These are phyloP conservation scores for Solanum chaucha DNA, from an alignment of 257 asterid species.

Conservation along the genomic window DNA sequence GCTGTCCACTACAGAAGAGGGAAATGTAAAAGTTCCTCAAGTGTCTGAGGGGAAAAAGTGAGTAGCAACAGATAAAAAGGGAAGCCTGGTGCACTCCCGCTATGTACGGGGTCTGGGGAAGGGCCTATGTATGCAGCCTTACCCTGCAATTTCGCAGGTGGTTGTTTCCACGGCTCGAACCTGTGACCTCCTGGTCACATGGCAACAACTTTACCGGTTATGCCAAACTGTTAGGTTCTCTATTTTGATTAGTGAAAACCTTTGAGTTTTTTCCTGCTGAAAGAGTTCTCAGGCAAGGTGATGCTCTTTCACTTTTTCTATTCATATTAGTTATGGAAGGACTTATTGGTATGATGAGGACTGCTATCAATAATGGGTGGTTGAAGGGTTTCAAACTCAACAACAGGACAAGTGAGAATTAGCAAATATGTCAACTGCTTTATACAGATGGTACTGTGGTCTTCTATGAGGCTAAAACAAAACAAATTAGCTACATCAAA, in stretches of 20 bases:
- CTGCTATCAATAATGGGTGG: neutral
- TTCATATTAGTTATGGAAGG: neutral
- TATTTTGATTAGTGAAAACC: neutral
- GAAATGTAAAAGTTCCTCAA: neutral
- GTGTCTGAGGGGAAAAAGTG: neutral
- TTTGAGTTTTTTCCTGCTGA: neutral
- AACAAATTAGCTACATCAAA: neutral
- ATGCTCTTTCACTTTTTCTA: neutral
- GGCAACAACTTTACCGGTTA: neutral
- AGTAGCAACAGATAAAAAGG: neutral
- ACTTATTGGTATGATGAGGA: neutral
- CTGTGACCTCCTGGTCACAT: neutral
- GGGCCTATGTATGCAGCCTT: neutral
- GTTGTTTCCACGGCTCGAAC: neutral
- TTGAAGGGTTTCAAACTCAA: neutral
- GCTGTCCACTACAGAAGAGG: neutral
- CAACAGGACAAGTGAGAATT: neutral
- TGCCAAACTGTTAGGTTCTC: neutral
- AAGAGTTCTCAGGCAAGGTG: neutral
- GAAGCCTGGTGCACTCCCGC: neutral
- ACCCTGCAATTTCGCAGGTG: neutral
- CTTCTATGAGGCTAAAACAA: neutral
- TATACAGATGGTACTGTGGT: neutral
- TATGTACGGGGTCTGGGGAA: neutral
- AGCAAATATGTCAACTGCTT: neutral